Evolutionary conservation across 2,329 filamentous ascomycete genomes (phyloP).

Genomic region (Calonectria montana): DNA sequence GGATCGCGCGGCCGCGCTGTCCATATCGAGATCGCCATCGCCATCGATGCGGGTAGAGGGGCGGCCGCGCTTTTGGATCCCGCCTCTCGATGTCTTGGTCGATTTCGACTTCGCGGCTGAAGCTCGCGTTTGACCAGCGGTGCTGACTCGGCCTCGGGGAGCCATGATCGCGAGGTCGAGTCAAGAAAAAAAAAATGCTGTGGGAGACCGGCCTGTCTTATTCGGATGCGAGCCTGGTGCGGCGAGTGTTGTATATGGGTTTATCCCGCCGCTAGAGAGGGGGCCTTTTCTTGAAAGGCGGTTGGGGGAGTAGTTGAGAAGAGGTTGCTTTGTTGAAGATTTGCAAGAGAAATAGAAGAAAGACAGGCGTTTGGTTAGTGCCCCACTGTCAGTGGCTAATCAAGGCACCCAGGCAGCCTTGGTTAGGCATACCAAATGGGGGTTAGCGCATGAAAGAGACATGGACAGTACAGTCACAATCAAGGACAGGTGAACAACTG

Average conservation of each 20-base stretch:
- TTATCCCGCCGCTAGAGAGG: background rate
- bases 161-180: slow-evolving; percentile 44
- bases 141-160: slow-evolving; percentile 47
- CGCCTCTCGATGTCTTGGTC: slow-evolving; percentile 53
- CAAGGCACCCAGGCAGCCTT: slow-evolving; percentile 33
- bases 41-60: slow-evolving; percentile 57
- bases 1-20: slow-evolving; percentile 50
- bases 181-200: background rate
- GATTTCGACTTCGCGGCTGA: slow-evolving; percentile 44
- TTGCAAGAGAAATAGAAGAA: slow-evolving; percentile 8
- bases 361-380: slow-evolving; percentile 26
- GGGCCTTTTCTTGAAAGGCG: background rate
- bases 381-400: slow-evolving; percentile 32
- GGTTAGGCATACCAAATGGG: slow-evolving; percentile 9
- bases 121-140: slow-evolving; percentile 46
- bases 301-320: background rate
- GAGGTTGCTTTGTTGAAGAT: slow-evolving; percentile 7
- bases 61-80: slow-evolving; percentile 63
- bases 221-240: background rate
- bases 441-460: slow-evolving; percentile 24
- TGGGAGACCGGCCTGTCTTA: background rate
- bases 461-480: background rate
- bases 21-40: slow-evolving; percentile 73
- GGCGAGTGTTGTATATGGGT: background rate
- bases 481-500: background rate